Conservation (phyloP, 192 early-diverging fungal genomes). For the Coemansia sp. region DNA sequence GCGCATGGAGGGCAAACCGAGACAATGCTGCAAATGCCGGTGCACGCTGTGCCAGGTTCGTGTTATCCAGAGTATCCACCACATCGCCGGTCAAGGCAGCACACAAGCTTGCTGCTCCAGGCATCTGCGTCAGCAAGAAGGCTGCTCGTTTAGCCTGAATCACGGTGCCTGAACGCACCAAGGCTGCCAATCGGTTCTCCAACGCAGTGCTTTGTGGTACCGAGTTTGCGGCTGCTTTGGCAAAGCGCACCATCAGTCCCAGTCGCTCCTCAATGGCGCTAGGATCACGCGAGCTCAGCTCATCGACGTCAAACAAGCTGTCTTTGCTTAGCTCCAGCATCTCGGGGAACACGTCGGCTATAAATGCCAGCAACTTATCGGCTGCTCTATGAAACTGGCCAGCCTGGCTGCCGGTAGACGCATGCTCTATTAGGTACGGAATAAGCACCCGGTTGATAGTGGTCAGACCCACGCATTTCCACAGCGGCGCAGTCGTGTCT, state of each 20-base stretch:
- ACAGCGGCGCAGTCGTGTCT: constrained; percentile 71
- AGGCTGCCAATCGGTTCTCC: constrained; percentile 44
- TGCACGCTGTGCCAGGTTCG: constrained; percentile 22
- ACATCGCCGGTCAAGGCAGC: constrained; percentile 52
- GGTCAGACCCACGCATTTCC: constrained; percentile 72
- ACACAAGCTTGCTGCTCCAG: constrained; percentile 49
- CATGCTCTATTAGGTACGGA: constrained; percentile 61
- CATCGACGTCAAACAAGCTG: constrained; percentile 35
- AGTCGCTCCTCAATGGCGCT: constrained; percentile 29
- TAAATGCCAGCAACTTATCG: constrained; percentile 21
- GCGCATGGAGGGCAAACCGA: constrained; percentile 61
- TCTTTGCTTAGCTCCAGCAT: constrained; percentile 35
- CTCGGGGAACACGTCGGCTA: constrained; percentile 41
- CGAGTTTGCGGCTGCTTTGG: constrained; percentile 63
- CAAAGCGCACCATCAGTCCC: constrained; percentile 63
- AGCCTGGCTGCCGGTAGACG: constrained; percentile 12
- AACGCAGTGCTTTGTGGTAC: constrained; percentile 34
- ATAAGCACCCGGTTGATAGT: constrained; percentile 65
- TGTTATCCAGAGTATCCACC: constrained; percentile 31
- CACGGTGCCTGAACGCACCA: constrained; percentile 57
- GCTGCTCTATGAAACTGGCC: constrained; percentile 20
- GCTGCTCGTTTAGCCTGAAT: constrained; percentile 71
- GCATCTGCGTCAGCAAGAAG: constrained; percentile 64
- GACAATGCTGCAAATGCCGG: constrained; percentile 57
- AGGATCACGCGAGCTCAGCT: constrained; percentile 13